Evolutionary conservation across 768 basidiomycete species (phyloP).

Genomic region (Boletus vinaceobasis): DNA sequence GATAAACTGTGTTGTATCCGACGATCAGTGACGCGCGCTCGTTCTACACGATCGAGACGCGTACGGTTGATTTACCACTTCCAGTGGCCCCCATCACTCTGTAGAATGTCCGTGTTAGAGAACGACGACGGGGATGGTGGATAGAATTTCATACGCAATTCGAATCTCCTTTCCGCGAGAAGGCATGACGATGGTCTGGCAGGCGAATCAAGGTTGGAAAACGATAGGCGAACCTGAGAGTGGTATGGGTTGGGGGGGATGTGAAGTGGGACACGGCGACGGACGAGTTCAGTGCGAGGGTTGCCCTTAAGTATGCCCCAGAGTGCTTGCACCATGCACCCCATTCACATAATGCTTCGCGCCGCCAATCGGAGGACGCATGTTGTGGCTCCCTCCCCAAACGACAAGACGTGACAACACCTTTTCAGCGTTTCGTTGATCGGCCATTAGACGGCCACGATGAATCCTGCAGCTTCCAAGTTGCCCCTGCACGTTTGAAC

Average conservation of each 20-base stretch:
- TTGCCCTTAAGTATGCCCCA: slow-evolving; percentile 18
- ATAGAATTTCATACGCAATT: slow-evolving; percentile 27
- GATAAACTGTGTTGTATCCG: slow-evolving; percentile 42
- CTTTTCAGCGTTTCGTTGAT: slow-evolving; percentile 23
- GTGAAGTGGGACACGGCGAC: neutral
- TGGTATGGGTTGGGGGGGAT: neutral
- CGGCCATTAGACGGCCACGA: slow-evolving; percentile 26
- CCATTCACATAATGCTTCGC: slow-evolving; percentile 11
- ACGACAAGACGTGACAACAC: slow-evolving; percentile 9
- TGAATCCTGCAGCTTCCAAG: slow-evolving; percentile 18
- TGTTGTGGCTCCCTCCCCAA: slow-evolving; percentile 14
- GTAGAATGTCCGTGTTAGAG: slow-evolving; percentile 9
- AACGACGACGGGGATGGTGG: neutral
- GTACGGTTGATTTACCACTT: slow-evolving; percentile 37
- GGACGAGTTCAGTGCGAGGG: neutral
- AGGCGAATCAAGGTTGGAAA: neutral
- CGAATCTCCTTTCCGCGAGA: slow-evolving; percentile 27
- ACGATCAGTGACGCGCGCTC: slow-evolving; percentile 1
- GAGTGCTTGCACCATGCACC: slow-evolving; percentile 5
- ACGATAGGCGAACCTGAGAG: too few relatives aligned
- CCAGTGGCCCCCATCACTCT: slow-evolving; percentile 36
- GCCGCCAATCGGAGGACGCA: slow-evolving; percentile 7
- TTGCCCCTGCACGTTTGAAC: slow-evolving; percentile 11
- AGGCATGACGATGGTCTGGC: slow-evolving; percentile 20
- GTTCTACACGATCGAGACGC: neutral